Base-by-base conservation (phyloP, 1,284 basidiomycete species). In the Ganoderma leucocontextum region DNA sequence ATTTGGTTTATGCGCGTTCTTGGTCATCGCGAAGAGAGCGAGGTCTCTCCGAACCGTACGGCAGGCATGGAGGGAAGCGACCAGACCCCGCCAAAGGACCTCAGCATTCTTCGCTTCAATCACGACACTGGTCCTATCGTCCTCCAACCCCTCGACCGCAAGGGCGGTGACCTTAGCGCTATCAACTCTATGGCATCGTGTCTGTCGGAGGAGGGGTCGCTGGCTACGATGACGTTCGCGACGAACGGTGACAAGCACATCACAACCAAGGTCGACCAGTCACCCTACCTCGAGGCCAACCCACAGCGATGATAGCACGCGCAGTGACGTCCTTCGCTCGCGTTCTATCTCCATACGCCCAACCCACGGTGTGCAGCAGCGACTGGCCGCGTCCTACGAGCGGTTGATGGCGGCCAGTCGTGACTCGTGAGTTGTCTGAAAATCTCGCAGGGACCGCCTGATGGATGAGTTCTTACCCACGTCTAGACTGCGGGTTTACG, bases 41-140 rank as follows among this genome's bases (percentile, higher is more conserved):
- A 72, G 41, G 47, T 55, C 17, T 47, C 25, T 6, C 49, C 47
- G 4, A 44, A 47, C 19, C 66, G 61, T 44, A 62, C 63, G 17
- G 64, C 63, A n/a, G 61, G 59, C 29, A 17, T 47, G 57, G 60
- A 33, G 39, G 60, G 60, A 15, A 33, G 66, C 35, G 49, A 62
- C 19, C 42, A 17, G 12, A 47, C 63, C 25, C 53, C 39, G 8
- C 41, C 53, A 3, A 73, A 67, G 35, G 66, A 69, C 57, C 58
- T 71, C 55, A 68, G 68, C 39, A 68, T 70, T 44, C 64, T 75
- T 22, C 74, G 70, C 66, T 75, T 75, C 64, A n/a, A 67, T n/a
- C 65, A 62, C 55, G 41, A 53, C 42, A 35, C n/a, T 25, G 42
- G 55, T 15, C 65, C 68, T 22, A 69, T 72, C 44, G 66, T 72